These are phyloP conservation scores for Termitomyces sp. DNA, from an alignment of 768 basidiomycete species.

Conservation along the genomic window DNA sequence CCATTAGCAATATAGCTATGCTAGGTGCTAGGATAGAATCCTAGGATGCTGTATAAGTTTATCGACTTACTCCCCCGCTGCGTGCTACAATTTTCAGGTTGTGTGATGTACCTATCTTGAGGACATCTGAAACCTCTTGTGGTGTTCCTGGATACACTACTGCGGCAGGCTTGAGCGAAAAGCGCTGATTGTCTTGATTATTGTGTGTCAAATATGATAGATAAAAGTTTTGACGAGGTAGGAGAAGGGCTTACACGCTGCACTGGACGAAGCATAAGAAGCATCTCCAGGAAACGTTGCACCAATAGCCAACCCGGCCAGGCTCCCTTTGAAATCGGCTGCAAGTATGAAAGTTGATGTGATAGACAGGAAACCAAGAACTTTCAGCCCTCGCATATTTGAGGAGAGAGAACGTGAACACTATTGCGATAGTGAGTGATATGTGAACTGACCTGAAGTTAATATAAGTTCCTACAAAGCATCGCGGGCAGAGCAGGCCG, in stretches of 20 bases:
- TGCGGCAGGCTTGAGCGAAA: slow-evolving; percentile 34
- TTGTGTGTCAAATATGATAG: not conserved
- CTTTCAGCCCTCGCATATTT: not conserved
- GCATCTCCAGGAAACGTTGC: slow-evolving; percentile 21
- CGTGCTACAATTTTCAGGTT: slow-evolving; percentile 38
- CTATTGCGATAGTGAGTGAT: not conserved
- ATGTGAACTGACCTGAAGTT: not conserved
- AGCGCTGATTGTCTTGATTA: slow-evolving; percentile 37
- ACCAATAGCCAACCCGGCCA: slow-evolving; percentile 12
- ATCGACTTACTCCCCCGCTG: slow-evolving; percentile 38
- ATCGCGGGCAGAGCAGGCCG: not conserved
- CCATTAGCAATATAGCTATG: slow-evolving; percentile 4
- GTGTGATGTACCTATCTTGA: slow-evolving; percentile 29
- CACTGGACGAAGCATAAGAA: slow-evolving; percentile 16
- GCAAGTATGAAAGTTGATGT: not conserved
- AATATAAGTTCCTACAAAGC: not conserved
- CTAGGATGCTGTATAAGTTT: too few relatives aligned
- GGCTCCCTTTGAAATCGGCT: slow-evolving; percentile 9
- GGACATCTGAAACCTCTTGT: slow-evolving; percentile 33
- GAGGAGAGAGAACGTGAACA: not conserved
- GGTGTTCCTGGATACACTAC: slow-evolving; percentile 33
- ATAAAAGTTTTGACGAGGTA: not conserved
- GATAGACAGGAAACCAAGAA: not conserved
- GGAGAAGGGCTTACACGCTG: slow-evolving; percentile 14
- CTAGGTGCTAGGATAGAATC: not conserved